These are phyloP conservation scores for Cymbidium sinense DNA, from an alignment of 106 monocot species.

Conservation along the genomic window DNA sequence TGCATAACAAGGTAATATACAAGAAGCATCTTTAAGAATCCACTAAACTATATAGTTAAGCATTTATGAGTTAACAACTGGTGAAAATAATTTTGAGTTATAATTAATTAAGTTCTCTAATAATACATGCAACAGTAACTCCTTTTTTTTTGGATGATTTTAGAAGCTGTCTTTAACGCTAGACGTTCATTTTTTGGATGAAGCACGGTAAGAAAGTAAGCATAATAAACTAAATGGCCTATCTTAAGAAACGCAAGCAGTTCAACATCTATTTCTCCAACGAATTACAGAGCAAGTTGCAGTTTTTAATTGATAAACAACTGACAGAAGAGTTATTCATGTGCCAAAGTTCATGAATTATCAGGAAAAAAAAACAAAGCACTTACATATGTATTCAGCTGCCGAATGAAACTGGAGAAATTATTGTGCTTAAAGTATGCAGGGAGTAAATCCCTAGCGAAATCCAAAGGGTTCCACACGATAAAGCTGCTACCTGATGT, in stretches of 20 bases:
- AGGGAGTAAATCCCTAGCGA: conserved; percentile 22
- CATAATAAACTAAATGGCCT: not conserved
- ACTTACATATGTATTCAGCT: conserved; percentile 28
- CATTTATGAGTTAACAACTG: not conserved
- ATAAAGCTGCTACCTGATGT: conserved; percentile 15
- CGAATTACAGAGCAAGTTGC: not conserved
- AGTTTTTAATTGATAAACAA: not conserved
- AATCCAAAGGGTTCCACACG: conserved; percentile 25
- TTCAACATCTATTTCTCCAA: too few species aligned
- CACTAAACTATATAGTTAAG: not conserved
- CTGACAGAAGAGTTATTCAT: not conserved
- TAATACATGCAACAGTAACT: not conserved
- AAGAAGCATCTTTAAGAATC: not conserved
- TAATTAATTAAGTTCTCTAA: not conserved
- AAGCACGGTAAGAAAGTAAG: not conserved
- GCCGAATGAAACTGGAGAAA: conserved; percentile 28
- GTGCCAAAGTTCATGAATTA: not conserved
- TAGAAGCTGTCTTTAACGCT: not conserved
- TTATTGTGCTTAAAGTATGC: conserved; percentile 23
- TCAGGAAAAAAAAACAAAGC: not conserved
- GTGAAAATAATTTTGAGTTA: not conserved
- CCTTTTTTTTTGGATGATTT: not conserved
- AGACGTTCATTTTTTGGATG: not conserved
- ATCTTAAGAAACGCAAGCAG: not conserved
- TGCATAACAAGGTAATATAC: not conserved